Percentiles rank a stretch among this genome's conserved stretches.
These are phyloP conservation scores for Oropetium thomaeum DNA, from an alignment of 176 grass and related monocot genomes.

Conservation along the genomic window DNA sequence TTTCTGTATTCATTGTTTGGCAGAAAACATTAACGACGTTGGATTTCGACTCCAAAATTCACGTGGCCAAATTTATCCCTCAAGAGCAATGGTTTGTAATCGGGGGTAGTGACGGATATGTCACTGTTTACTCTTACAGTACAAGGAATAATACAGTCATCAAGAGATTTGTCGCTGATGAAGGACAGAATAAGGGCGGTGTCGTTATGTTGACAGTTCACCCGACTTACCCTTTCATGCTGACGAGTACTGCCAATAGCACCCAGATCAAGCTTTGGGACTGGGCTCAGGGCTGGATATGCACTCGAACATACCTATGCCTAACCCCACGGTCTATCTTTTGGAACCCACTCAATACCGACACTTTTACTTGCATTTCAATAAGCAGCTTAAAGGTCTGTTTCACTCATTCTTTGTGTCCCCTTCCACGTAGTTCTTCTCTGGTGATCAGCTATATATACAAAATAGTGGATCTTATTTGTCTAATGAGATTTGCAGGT, in stretches of 20 bases:
- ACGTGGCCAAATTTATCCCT: slow-evolving; percentile 39
- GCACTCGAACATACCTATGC: slow-evolving; percentile 30
- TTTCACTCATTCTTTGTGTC: too few species aligned
- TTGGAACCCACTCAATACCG: too few species aligned
- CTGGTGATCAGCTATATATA: too few species aligned
- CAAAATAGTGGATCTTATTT: too few species aligned
- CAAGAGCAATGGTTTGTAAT: slow-evolving; percentile 46
- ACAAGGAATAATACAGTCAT: slow-evolving; percentile 29
- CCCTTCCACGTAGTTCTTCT: too few species aligned
- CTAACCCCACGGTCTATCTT: too few species aligned
- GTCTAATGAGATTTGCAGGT: too few species aligned
- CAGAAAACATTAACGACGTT: not conserved
- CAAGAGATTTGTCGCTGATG: slow-evolving; percentile 42
- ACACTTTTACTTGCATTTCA: too few species aligned
- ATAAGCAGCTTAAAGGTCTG: too few species aligned
- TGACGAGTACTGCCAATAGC: slow-evolving; percentile 40
- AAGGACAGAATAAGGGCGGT: not conserved
- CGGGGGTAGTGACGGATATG: slow-evolving; percentile 37
- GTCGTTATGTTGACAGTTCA: slow-evolving; percentile 39
- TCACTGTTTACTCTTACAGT: slow-evolving; percentile 44
- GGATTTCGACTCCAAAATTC: too few species aligned
- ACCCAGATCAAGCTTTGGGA: slow-evolving; percentile 63
- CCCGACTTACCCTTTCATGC: slow-evolving; percentile 43
- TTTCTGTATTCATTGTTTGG: not conserved
- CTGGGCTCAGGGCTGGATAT: slow-evolving; percentile 53